phyloP scores from a whole-genome alignment of 179 eudicot genomes.

The Actinidia arguta region DNA sequence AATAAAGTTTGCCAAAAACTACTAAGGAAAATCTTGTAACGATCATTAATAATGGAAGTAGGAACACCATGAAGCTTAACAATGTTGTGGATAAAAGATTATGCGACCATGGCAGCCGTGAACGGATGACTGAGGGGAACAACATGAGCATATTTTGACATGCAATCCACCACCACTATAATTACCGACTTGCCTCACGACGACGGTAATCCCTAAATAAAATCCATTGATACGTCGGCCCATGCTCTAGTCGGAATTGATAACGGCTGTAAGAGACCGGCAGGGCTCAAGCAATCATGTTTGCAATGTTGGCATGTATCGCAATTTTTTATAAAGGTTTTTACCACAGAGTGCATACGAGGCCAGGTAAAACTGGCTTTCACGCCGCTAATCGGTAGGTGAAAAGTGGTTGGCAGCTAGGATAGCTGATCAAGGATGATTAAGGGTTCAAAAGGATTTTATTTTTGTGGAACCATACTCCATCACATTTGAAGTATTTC shows the following conservation, averaged over 20 bases:
- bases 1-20: neutral
- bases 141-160: constrained; percentile 10
- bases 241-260: neutral
- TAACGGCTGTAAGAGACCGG: neutral
- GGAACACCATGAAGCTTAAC: constrained; percentile 11
- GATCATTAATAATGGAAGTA: neutral
- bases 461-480: neutral
- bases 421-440: too few relatives aligned
- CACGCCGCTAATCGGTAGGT: neutral
- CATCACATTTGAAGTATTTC: neutral
- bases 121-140: constrained; percentile 2
- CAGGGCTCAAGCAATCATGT: neutral
- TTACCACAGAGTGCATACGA: neutral
- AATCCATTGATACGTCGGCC: neutral
- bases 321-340: neutral
- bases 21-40: neutral
- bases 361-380: constrained; percentile 15
- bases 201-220: neutral
- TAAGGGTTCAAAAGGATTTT: too few relatives aligned
- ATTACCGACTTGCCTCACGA: neutral
- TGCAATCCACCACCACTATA: neutral
- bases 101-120: neutral
- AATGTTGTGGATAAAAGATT: neutral
- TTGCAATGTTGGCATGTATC: neutral
- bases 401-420: too few relatives aligned